Base-by-base conservation (phyloP, 331 rosid genomes). In the Malus hybrid region DNA sequence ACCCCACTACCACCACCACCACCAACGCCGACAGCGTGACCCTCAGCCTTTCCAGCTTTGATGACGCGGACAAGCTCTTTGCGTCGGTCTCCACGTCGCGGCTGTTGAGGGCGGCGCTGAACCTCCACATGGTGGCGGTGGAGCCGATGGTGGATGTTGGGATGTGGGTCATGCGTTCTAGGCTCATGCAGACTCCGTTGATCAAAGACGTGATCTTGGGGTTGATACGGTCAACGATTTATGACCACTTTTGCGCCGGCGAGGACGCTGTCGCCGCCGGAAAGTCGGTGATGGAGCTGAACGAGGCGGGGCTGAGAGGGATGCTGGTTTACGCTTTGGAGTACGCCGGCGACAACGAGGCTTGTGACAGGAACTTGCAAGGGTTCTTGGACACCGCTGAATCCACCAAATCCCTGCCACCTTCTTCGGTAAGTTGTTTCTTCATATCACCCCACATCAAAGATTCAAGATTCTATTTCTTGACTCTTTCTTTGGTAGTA, bases 201-300 rank as follows among this genome's bases (percentile, higher is more conserved):
- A 6, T 82, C 48, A 66, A 59, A 3, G 76, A 79, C 0, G 1
- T 80, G 2, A 10, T 88, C 3, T 19, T 86, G 32, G 79, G 80
- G 5, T 3, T 74, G 6, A 63, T 90, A 0, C 83, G 81, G 5
- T 54, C 36, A 52, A 84, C 89, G 8, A 88, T 94, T 32, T 94
- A 68, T 72, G 82, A 71, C 10, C 91, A 92, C n/a, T 95, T 95
- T 15, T 95, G 99, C 46, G 97, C 98, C 72, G 99, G 99, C 6
- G 91, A 90, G 55, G 93, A 95, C 15, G 74, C 89, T 3, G 34
- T 0, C 27, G 76, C 86, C 5, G 91, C 95, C 29, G 87, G 83
- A 0, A 10, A 22, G 2, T 83, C 88, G 33, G 87, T 92, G 3
- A 9, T 75, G 5, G 46, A 73, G 3, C 59, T 95, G 1, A 77